Conservation (phyloP, 2,329 filamentous ascomycete species). For the Exophiala sideris region DNA sequence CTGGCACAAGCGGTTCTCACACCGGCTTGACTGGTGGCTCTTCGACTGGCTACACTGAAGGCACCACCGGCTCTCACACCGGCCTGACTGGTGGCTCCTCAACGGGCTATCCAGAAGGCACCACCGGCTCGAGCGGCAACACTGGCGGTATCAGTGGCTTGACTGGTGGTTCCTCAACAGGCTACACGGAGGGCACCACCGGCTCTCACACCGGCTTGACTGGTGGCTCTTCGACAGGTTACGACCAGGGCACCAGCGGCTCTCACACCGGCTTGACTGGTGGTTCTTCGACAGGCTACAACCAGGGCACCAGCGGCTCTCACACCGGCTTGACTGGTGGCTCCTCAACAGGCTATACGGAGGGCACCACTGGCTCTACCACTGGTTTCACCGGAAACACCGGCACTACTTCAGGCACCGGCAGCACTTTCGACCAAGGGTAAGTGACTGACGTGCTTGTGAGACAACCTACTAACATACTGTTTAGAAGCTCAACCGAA, state of each 20-base stretch:
- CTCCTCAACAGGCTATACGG: neutral
- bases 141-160: too few species aligned
- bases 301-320: neutral
- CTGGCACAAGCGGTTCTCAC: neutral
- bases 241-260: too few species aligned
- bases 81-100: neutral
- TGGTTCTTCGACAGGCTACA: neutral
- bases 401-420: neutral
- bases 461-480: too few species aligned
- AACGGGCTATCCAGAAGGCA: too few species aligned
- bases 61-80: neutral
- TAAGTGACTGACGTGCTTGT: too few species aligned
- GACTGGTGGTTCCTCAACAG: neutral
- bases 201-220: neutral
- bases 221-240: neutral
- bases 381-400: neutral
- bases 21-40: neutral
- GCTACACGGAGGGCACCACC: neutral
- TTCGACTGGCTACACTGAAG: too few species aligned
- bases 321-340: neutral
- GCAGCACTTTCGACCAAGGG: neutral
- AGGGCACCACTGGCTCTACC: neutral
- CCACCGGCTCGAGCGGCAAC: too few species aligned
- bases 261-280: neutral
- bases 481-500: neutral